Base-by-base conservation (phyloP, 2,329 filamentous ascomycete species). In the Pseudophaeomoniella oleicola region DNA sequence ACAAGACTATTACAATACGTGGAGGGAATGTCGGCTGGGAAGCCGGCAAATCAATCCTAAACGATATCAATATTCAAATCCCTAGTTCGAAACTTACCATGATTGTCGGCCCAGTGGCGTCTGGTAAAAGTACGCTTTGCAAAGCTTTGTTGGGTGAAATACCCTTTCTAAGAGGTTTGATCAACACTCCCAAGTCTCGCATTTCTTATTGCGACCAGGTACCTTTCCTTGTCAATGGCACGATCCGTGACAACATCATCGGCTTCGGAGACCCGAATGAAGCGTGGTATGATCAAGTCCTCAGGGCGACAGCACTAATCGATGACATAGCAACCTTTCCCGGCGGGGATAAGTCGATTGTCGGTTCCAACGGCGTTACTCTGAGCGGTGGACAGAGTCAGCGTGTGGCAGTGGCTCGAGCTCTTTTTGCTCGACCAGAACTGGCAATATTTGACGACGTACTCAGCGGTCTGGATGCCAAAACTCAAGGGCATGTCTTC, bases 361-460 rank as follows among this genome's bases (percentile, higher is more conserved):
- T 53, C 15, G 50, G 52, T 1, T 39, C 31, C 16, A 39, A 44
- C 15, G 46, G 46, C 14, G 36, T 49, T 6, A 33, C 38, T 12
- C 38, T 50, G 10, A 38, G 35, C 27, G 44, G 46, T 2, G 46
- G 46, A 2, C 43, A 49, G 36, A 45, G 40, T 37, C 41, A 49
- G 30, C 32, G 44, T 22, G 16, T 62, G 50, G 56, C 61, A 2
- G 46, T 70, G 2, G 66, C 67, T 3, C 54, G 67, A 12, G 65
- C 66, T 1, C 46, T 70, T 0, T 71, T 66, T 39, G 53, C 59
- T 1, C 43, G 52, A 5, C 51, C 46, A 4, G 45, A 55, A 2
- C 47, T 67, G 1, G 13, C 66, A 1, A 19, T 71, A 3, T 45
- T 71, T 1, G 67, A 71, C 38, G 65, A 71, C 36, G 48, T 57